Base-by-base conservation (phyloP, 176 grass and related monocot species). In the Oropetium thomaeum region DNA sequence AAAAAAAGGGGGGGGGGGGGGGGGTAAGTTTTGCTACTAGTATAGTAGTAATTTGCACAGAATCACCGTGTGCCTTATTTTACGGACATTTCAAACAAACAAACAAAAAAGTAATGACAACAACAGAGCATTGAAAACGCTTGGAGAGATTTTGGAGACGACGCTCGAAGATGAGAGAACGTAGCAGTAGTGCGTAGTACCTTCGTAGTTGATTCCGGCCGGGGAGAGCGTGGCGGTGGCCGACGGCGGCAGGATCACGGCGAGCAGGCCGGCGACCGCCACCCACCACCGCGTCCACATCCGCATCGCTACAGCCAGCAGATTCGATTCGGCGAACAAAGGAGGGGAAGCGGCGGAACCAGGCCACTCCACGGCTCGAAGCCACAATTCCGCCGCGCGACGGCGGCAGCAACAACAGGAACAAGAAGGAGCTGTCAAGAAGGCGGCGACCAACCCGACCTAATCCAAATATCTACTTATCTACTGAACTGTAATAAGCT, bases 121-220 rank as follows among this genome's bases (percentile, higher is more conserved):
- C 8, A 23, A 11, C 8, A 23, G 5, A 3, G 44, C 41, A 71
- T 62, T 6, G 30, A 38, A 10, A 67, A 25, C 8, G 45, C n/a
- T 28, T 17, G n/a, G 10, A 15, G 10, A 20, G 70, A 28, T 12
- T 63, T 6, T 17, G 15, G 44, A 44, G 20, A 35, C 31, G 17
- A 5, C 54, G n/a, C n/a, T n/a, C n/a, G 33, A 26, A 0, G 48
- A 14, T 23, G 12, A 38, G 20, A 32, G 44, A 42, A 33, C 8
- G 57, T 11, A 28, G 17, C 17, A 49, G 20, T 37, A 37, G 35
- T 3, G 51, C 9, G n/a, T 4, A 32, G 32, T 70, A 88, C 87
- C 87, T 85, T 89, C 87, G 54, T 89, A 89, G 87, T 89, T 89
- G 82, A 89, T 89, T 74, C 87, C 87, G 54, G 87, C 33, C 22